A percentile compares a stretch with the other conserved stretches of the same genome.
These are phyloP conservation scores for Oryza brachyantha DNA, from an alignment of 176 grass and related monocot genomes.

Conservation along the genomic window DNA sequence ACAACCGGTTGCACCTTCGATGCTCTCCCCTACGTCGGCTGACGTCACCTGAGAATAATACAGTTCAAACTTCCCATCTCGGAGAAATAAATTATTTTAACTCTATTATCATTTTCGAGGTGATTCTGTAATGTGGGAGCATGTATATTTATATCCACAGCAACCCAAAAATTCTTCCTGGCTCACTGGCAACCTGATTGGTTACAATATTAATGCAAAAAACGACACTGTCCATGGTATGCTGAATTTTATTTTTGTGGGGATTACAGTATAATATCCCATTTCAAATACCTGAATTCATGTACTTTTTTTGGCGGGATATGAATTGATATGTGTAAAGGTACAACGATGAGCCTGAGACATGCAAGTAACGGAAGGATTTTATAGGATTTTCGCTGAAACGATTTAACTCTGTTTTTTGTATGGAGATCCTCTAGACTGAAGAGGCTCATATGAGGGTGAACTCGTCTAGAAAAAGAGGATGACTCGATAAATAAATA, in stretches of 20 bases:
- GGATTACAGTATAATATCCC: too few species aligned
- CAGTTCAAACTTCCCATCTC: neutral
- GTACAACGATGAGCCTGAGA: too few species aligned
- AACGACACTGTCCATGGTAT: neutral
- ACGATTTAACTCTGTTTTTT: too few species aligned
- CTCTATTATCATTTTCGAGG: neutral
- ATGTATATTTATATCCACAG: neutral
- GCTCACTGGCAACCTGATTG: neutral
- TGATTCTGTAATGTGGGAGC: neutral
- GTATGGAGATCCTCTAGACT: too few species aligned
- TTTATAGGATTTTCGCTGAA: too few species aligned
- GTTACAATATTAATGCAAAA: neutral
- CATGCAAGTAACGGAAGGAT: too few species aligned
- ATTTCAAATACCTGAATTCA: neutral
- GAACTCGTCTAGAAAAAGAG: neutral
- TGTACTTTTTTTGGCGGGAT: neutral
- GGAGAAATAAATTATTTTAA: neutral
- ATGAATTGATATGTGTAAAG: neutral
- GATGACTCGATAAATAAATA: too few species aligned
- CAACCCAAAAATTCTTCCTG: neutral
- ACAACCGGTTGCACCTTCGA: neutral
- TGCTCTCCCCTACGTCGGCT: neutral
- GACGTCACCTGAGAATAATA: neutral
- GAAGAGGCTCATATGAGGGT: too few species aligned
- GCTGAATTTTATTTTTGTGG: neutral